Evolutionary conservation across 352 stramenopile species (phyloP).

Genomic region (Elongisporangium senticosum): DNA sequence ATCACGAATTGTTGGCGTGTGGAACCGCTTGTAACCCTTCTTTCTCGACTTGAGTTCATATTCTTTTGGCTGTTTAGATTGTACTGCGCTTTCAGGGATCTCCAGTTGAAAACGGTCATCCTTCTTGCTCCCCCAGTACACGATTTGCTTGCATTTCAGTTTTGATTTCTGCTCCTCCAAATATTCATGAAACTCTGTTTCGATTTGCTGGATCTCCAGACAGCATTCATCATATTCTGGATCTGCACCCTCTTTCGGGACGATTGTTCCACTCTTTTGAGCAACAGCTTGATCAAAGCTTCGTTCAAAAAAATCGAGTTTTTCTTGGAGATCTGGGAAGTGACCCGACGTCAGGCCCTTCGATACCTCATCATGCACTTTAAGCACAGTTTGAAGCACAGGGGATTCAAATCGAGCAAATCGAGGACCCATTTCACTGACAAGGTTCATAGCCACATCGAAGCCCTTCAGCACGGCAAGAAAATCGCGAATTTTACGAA

Average conservation of each 20-base stretch:
- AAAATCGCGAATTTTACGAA: slow-evolving; percentile 95
- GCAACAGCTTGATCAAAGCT: slow-evolving; percentile 95
- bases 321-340: slow-evolving; percentile 89
- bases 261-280: slow-evolving; percentile 88
- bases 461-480: slow-evolving; percentile 90
- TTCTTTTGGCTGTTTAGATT: slow-evolving; percentile 89
- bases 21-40: slow-evolving; percentile 92
- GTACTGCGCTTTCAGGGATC: slow-evolving; percentile 76
- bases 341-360: slow-evolving; percentile 26
- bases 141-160: slow-evolving; percentile 81
- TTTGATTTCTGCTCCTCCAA: slow-evolving; percentile 66
- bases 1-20: slow-evolving; percentile 82
- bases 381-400: slow-evolving; percentile 51
- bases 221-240: slow-evolving; percentile 91
- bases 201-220: slow-evolving; percentile 81
- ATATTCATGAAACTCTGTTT: slow-evolving; percentile 90
- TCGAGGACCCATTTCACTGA: slow-evolving; percentile 70
- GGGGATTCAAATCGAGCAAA: slow-evolving; percentile 55
- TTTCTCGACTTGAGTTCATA: slow-evolving; percentile 92
- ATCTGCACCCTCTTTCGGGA: slow-evolving; percentile 92
- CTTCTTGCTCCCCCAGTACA: slow-evolving; percentile 95
- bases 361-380: slow-evolving; percentile 16
- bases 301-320: slow-evolving; percentile 94
- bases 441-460: slow-evolving; percentile 71
- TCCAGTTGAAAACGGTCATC: slow-evolving; percentile 92